A percentile compares a stretch with the other conserved stretches of the same genome.
phyloP scores from a whole-genome alignment of 2,329 filamentous ascomycete species.

The Elsinoe fawcettii region DNA sequence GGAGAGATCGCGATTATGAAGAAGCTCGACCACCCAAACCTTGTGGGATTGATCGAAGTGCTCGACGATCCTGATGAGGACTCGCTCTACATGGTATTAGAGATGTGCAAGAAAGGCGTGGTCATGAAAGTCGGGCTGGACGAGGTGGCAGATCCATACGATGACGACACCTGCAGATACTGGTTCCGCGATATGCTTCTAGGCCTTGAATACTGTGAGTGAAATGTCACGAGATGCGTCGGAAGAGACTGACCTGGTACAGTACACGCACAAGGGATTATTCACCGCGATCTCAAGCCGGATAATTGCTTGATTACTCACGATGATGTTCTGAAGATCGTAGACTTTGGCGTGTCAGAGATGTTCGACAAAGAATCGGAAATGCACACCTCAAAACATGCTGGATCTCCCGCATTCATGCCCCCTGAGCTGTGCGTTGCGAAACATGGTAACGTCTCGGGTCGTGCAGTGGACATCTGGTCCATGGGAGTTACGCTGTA shows the following conservation, averaged over 20 bases:
- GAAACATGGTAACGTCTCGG: constrained; percentile 79
- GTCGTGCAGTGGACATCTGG: constrained; percentile 91
- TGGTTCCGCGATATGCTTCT: constrained; percentile 95
- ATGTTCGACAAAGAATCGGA: constrained; percentile 86
- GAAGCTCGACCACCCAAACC: constrained; percentile 87
- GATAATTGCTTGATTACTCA: constrained; percentile 87
- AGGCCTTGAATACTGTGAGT: constrained; percentile 83
- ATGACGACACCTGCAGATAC: constrained; percentile 69
- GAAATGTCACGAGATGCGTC: not conserved
- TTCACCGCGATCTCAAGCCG: constrained; percentile 95
- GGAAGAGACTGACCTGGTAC: constrained; percentile 3
- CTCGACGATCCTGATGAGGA: constrained; percentile 93
- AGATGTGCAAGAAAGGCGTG: constrained; percentile 98
- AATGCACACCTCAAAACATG: constrained; percentile 89
- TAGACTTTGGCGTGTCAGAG: constrained; percentile 98
- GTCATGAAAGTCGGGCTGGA: constrained; percentile 93
- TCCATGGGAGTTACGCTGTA: constrained; percentile 96
- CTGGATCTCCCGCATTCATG: constrained; percentile 89
- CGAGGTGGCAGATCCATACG: constrained; percentile 72
- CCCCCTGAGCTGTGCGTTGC: constrained; percentile 85
- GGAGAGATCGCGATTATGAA: constrained; percentile 99
- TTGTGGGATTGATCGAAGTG: constrained; percentile 90
- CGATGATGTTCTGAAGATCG: constrained; percentile 91
- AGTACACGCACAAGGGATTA: constrained; percentile 90
- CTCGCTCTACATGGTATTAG: constrained; percentile 95